Evolutionary conservation across 2,329 filamentous ascomycete genomes (phyloP), one percentile per base, ranked within the genome.

Genomic region (Daldinia eschscholtzii): DNA sequence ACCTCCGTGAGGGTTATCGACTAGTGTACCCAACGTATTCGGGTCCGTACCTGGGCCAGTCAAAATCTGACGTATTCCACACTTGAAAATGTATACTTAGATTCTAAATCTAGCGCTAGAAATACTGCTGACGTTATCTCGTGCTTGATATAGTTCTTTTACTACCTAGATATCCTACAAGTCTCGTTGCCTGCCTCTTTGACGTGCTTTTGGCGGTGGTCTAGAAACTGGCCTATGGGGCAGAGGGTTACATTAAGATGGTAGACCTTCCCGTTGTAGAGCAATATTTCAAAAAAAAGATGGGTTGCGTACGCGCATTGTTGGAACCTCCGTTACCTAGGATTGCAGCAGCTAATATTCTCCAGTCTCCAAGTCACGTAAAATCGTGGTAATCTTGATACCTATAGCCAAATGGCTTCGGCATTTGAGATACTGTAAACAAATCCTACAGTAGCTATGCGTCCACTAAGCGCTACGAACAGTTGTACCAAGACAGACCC

Each of bases 391-490:
- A 9, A 35, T 33, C 26, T 13, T 50, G n/a, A 52, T 30, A 52
- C 12, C 26, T 52, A 52, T 6, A 30, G 23, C 44, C 2, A 39
- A 15, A 30, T 50, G 13, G 9, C 15, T 52, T 52, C 46, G 55
- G 15, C 33, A 61, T 57, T 33, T 42, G 52, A 65, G 48, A 60
- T 37, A 6, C 9, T 30, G 2, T 5, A n/a, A 37, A 35, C 4
- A 55, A 55, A 55, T 55, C 52, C 28, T 55, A 55, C 30, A 37
- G 23, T 13, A n/a, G 13, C 52, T 39, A 57, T 35, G 61, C 52
- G 57, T 28, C 61, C 28, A 61, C 65, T 68, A 65, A 68, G 65
- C 65, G 61, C 44, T 39, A 60, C 52, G 28, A 13, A 39, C 1
- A 53, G 20, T 44, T 20, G 42, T 44, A 66, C 44, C 41, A 35